Evolutionary conservation across 768 basidiomycete species (phyloP), one percentile per base, ranked within the genome.

Genomic region (Kwoniella sp.): DNA sequence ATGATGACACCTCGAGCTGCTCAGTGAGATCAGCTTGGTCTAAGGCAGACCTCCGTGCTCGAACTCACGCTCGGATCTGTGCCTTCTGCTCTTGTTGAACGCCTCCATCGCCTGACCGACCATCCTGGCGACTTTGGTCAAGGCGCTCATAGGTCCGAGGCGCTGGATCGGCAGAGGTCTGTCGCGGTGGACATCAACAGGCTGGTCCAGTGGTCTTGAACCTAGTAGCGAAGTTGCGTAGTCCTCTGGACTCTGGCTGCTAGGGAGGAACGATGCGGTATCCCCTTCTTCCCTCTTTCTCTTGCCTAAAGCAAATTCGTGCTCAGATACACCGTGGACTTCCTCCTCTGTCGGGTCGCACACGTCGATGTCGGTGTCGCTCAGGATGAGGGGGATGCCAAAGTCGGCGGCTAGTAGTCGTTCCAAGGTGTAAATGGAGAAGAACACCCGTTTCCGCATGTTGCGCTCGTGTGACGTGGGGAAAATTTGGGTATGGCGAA

Each of bases 321-420:
- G 40, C 23, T 46, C 45, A 10, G 31, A 23, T 9, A 17, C 12
- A 2, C 10, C 12, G 32, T 63, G 61, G 23, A 31, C 20, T 25
- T 63, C 61, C 15, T 14, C 8, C 19, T 40, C 53, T 20, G 57
- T 57, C 9, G 61, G 61, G 3, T 56, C 25, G 27, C 61, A 63
- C 11, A 44, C 47, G 37, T 63, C 61, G 42, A 63, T 56, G 34
- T 63, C 61, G 29, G 55, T 56, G 34, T 63, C 57, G 42, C 38
- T 59, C 29, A 63, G 42, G 48, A 56, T 56, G 44, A 59, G 23
- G 8, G 61, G 61, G n/a, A 60, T 53, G 31, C 62, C 62, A 33
- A 60, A 57, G 17, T 60, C 62, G 7, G 55, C 58, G 5, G 58
- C 48, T 17, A 63, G 55, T 3, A 63, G 40, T 9, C 62, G 44